These are phyloP conservation scores for Hydnomerulius pinastri DNA, from an alignment of 768 basidiomycete species.

Conservation along the genomic window DNA sequence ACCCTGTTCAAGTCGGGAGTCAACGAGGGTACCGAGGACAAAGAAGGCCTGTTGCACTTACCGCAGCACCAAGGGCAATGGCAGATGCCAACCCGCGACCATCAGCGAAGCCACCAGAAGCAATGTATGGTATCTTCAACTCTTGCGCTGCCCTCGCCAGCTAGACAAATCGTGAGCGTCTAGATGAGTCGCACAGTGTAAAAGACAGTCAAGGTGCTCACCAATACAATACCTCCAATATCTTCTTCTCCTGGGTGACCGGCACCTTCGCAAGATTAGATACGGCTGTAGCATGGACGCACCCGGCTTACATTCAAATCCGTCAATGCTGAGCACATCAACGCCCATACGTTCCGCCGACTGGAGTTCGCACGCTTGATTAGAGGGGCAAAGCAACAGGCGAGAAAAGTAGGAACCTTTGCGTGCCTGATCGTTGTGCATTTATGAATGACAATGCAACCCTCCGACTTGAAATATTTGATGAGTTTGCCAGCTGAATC, in stretches of 20 bases:
- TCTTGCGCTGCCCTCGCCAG: conserved; percentile 86
- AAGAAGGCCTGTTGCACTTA: conserved; percentile 39
- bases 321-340: conserved; percentile 88
- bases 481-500: conserved; percentile 71
- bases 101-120: conserved; percentile 90
- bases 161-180: conserved; percentile 37
- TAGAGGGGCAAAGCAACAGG: conserved; percentile 28
- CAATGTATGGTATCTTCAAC: conserved; percentile 81
- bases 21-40: too few relatives aligned
- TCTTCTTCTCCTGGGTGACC: conserved; percentile 96
- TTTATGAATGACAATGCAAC: conserved; percentile 85
- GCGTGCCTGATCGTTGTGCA: conserved; percentile 88
- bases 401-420: conserved; percentile 47
- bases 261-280: conserved; percentile 57
- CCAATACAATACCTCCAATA: conserved; percentile 84
- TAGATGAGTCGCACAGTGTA: neutral
- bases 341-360: conserved; percentile 76
- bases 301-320: conserved; percentile 74
- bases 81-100: conserved; percentile 81
- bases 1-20: conserved; percentile 48
- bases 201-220: conserved; percentile 27
- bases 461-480: conserved; percentile 76
- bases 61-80: conserved; percentile 77
- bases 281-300: neutral
- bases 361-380: conserved; percentile 25